Evolutionary conservation across 179 eudicot species (phyloP).

Genomic region (Corrigiola litoralis): DNA sequence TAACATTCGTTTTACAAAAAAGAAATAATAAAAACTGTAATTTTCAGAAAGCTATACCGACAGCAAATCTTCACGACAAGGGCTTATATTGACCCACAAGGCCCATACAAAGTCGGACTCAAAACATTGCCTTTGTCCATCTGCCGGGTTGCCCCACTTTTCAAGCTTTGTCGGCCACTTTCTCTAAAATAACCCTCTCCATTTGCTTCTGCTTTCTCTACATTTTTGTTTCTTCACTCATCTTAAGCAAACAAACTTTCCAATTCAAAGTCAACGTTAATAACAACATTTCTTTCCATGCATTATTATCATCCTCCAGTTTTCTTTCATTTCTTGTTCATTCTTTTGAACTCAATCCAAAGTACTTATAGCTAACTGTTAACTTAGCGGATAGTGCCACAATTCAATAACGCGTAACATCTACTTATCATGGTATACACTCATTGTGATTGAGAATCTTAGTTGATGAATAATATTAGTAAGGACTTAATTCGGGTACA

Average conservation of each 20-base stretch:
- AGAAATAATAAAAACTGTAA: not conserved
- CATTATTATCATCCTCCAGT: not conserved
- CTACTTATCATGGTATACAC: not conserved
- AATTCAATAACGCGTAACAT: not conserved
- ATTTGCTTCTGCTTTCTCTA: not conserved
- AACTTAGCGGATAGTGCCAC: not conserved
- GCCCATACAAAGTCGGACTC: constrained; percentile 26
- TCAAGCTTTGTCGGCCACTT: constrained; percentile 10
- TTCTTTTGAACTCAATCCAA: not conserved
- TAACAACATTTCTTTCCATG: not conserved
- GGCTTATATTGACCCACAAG: constrained; percentile 14
- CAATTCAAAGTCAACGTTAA: constrained; percentile 20
- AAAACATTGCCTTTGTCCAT: constrained; percentile 10
- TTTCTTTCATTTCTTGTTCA: not conserved
- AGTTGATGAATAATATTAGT: not conserved
- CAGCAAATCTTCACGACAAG: constrained; percentile 19
- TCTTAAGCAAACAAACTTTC: not conserved
- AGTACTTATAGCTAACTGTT: not conserved
- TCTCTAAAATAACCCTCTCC: not conserved
- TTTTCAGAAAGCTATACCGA: constrained; percentile 19
- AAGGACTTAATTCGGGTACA: too few relatives aligned
- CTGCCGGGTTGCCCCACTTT: constrained; percentile 32
- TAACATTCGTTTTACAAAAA: not conserved
- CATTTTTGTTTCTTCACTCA: constrained; percentile 1
- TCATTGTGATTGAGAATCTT: not conserved